Evolutionary conservation across 2,329 filamentous ascomycete species (phyloP), one percentile per base, ranked within the genome.

Genomic region (Xylariales sp.): DNA sequence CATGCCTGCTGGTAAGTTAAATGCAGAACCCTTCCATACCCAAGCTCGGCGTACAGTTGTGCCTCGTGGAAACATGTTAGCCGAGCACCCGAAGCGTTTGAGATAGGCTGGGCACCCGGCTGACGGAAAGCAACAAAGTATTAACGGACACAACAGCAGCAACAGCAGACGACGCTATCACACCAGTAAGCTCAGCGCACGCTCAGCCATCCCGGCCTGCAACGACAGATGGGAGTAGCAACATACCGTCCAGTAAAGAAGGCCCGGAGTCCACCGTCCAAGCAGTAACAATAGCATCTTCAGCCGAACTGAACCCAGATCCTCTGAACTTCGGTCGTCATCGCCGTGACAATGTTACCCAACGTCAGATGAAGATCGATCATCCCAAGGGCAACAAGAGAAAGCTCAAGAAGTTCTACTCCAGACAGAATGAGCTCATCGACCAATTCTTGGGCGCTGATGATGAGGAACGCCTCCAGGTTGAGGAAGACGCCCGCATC

Each of bases 371-470:
- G 62, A 67, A 68, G 48, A 59, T 60, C 32, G 68, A 71, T 21
- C 64, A 75, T 46, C 72, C 72, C 18, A 58, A 62, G 22, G 65
- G 64, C 19, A 62, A 71, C 49, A 64, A 64, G 49, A 62, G 49
- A 34, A 60, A 66, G 47, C 55, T 73, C 38, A 67, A 65, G 50
- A 67, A 66, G 50, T 73, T 69, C 50, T 73, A 73, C 49, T 65
- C 61, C 7, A 60, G 62, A 9, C 69, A 73, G 50, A 73, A 73
- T 48, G 60, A 67, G 25, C 62, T 71, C 25, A 73, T 74, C 45
- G 67, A 73, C 51, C 62, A 66, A 44, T 78, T 78, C 47, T 68
- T 80, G 6, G 69, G 73, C 22, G 75, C 72, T 44, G 68, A 68
- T 18, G 72, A 78, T 47, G 76, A 79, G 52, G 75, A 79, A 58